Conservation (phyloP, 345 rosid genomes). For the Lepidium didymum region DNA sequence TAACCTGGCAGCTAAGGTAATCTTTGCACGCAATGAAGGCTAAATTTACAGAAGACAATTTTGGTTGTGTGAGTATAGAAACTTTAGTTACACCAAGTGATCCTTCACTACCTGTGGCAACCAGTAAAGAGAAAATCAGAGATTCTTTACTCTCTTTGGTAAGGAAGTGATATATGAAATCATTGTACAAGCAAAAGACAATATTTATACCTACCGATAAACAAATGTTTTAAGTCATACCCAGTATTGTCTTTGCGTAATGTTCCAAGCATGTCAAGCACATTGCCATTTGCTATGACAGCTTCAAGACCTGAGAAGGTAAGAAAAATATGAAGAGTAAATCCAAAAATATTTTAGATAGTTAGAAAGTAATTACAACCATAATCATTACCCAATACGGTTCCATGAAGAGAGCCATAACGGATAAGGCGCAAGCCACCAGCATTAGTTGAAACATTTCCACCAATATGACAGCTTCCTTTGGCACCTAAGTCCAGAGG, state of each 20-base stretch:
- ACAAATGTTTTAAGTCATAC: slow-evolving; percentile 90
- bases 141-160: neutral
- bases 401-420: slow-evolving; percentile 94
- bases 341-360: neutral
- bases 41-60: slow-evolving; percentile 69
- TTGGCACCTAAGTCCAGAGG: slow-evolving; percentile 99
- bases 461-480: slow-evolving; percentile 99
- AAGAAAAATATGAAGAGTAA: neutral
- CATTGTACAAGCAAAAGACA: neutral
- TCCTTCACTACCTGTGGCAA: slow-evolving; percentile 75
- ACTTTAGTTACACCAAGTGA: slow-evolving; percentile 95
- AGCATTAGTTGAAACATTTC: slow-evolving; percentile 97
- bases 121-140: neutral
- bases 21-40: slow-evolving; percentile 89
- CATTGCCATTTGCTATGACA: slow-evolving; percentile 86
- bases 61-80: slow-evolving; percentile 80
- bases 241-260: slow-evolving; percentile 97
- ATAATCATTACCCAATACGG: slow-evolving; percentile 58
- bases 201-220: slow-evolving; percentile 51
- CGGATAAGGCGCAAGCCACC: slow-evolving; percentile 97
- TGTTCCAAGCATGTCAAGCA: slow-evolving; percentile 90
- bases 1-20: slow-evolving; percentile 84
- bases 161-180: neutral
- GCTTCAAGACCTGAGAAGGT: slow-evolving; percentile 66
- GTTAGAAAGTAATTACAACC: neutral